A percentile compares a stretch with the other conserved stretches of the same genome.
Conservation (phyloP, 805 yeast genomes). For the Saccharomyces kudriavzevii region DNA sequence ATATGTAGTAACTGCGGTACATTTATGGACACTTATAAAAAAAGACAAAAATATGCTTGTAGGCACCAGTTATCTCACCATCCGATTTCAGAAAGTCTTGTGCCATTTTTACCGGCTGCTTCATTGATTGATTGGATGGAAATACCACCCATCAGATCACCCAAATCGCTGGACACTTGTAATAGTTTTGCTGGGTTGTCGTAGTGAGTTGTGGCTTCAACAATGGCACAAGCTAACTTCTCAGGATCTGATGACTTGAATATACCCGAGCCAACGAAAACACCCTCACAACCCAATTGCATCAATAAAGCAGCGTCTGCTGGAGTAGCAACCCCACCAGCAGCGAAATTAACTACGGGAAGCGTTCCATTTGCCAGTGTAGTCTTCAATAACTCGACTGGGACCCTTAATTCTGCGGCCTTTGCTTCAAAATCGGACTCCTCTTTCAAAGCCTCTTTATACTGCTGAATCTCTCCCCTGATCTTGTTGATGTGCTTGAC, state of each 20-base stretch:
- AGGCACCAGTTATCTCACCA: too few species aligned
- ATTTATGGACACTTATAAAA: too few species aligned
- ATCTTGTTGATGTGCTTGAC: slow-evolving; percentile 64
- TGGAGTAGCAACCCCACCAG: slow-evolving; percentile 88
- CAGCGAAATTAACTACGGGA: slow-evolving; percentile 81
- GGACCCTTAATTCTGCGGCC: slow-evolving; percentile 55
- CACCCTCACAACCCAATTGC: slow-evolving; percentile 75
- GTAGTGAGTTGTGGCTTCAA: slow-evolving; percentile 68
- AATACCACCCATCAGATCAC: slow-evolving; percentile 69
- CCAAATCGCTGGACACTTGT: slow-evolving; percentile 60
- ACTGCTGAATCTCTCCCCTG: slow-evolving; percentile 39
- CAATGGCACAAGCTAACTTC: slow-evolving; percentile 65
- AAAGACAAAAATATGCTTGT: too few species aligned
- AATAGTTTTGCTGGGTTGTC: slow-evolving; percentile 51
- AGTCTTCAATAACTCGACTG: slow-evolving; percentile 43
- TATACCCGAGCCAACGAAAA: slow-evolving; percentile 71
- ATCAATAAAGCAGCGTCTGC: slow-evolving; percentile 80
- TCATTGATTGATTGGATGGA: slow-evolving; percentile 43
- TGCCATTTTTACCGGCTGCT: slow-evolving; percentile 32
- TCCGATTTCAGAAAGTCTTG: slow-evolving; percentile 40
- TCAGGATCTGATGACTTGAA: slow-evolving; percentile 68
- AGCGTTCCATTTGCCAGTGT: slow-evolving; percentile 45
- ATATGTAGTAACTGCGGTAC: too few species aligned
- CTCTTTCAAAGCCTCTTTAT: slow-evolving; percentile 32
- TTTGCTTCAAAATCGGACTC: slow-evolving; percentile 40